Percentiles rank a stretch among this genome's conserved stretches.
Conservation (phyloP, 805 yeast genomes). For the Monosporozyma aquatica region DNA sequence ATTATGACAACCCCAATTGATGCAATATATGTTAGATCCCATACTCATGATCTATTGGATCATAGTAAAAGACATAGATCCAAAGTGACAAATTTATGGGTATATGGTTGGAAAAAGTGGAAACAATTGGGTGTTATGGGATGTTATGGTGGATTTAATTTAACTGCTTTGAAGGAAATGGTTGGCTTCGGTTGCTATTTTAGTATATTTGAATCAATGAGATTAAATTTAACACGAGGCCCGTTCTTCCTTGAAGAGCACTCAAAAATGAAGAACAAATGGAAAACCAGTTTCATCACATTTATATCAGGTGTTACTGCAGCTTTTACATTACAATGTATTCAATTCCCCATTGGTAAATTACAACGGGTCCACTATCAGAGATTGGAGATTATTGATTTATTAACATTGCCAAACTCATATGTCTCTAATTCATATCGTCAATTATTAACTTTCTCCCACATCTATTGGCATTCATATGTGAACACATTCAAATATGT, state of each 20-base stretch:
- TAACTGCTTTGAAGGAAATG: slow-evolving; percentile 69
- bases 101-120: slow-evolving; percentile 59
- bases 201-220: slow-evolving; percentile 68
- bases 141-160: slow-evolving; percentile 82
- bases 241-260: slow-evolving; percentile 24
- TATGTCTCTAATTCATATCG: neutral
- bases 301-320: slow-evolving; percentile 84
- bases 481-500: slow-evolving; percentile 63
- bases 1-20: slow-evolving; percentile 89
- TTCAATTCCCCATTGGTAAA: slow-evolving; percentile 77
- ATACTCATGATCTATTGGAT: slow-evolving; percentile 60
- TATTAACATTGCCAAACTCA: neutral
- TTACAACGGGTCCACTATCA: slow-evolving; percentile 73
- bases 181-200: slow-evolving; percentile 80
- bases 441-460: slow-evolving; percentile 36
- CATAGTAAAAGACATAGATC: no score
- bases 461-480: slow-evolving; percentile 39
- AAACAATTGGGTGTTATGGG: slow-evolving; percentile 70
- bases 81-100: slow-evolving; percentile 65
- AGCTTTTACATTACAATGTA: slow-evolving; percentile 61
- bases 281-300: slow-evolving; percentile 30
- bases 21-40: slow-evolving; percentile 77
- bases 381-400: slow-evolving; percentile 52
- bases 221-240: slow-evolving; percentile 52
- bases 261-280: slow-evolving; percentile 15